Evolutionary conservation across 768 basidiomycete genomes (phyloP).

Genomic region (Lactarius evosmus): DNA sequence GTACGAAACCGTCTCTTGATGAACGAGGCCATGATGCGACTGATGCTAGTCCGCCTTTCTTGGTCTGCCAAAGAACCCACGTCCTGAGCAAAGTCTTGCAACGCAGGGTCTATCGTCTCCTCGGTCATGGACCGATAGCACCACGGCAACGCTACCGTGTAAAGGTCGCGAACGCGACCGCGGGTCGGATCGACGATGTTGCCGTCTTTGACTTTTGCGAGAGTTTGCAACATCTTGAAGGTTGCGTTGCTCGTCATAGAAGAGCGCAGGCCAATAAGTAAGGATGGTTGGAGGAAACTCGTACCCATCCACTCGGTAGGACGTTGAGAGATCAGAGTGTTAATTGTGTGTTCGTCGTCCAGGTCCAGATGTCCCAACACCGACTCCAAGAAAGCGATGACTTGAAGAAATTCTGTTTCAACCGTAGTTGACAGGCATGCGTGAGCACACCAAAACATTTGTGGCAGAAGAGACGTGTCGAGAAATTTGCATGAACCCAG

Average conservation of each 20-base stretch:
- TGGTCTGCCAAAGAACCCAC: constrained; percentile 67
- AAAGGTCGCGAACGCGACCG: constrained; percentile 75
- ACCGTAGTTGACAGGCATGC: constrained; percentile 82
- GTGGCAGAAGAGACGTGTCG: constrained; percentile 63
- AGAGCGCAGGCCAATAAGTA: constrained; percentile 79
- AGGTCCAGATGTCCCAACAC: constrained; percentile 70
- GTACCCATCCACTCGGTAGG: constrained; percentile 70
- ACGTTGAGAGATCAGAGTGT: constrained; percentile 63
- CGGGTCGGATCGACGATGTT: constrained; percentile 68
- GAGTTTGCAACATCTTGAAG: constrained; percentile 60
- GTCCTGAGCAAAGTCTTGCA: constrained; percentile 70
- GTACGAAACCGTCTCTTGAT: constrained; percentile 85
- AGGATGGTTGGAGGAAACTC: constrained; percentile 61
- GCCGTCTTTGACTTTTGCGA: constrained; percentile 58
- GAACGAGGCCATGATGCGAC: constrained; percentile 86
- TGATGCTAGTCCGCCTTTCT: constrained; percentile 74
- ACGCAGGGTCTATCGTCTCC: constrained; percentile 53
- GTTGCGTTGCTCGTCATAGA: constrained; percentile 63
- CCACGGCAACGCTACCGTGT: constrained; percentile 82
- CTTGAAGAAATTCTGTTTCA: constrained; percentile 73
- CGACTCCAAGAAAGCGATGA: constrained; percentile 58
- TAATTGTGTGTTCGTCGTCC: constrained; percentile 60
- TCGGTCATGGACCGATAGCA: constrained; percentile 76
- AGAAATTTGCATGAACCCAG: constrained; percentile 55
- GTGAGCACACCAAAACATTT: constrained; percentile 82